Evolutionary conservation across 2,329 filamentous ascomycete species (phyloP).

Genomic region (Trichothecium roseum): DNA sequence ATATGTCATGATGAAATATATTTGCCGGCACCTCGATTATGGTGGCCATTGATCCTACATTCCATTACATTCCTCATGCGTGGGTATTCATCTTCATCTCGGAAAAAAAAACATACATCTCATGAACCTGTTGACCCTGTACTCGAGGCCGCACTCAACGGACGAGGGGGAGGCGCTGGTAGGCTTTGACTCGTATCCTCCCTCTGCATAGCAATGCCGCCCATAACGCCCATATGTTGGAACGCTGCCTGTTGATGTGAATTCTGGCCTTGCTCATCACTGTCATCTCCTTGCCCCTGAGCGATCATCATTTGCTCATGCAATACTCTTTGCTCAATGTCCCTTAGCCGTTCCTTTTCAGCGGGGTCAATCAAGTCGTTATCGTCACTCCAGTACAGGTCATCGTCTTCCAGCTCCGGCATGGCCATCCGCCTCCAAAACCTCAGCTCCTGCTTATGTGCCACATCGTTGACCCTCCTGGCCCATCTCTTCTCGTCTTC

Average conservation of each 20-base stretch:
- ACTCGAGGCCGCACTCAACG: constrained; percentile 29
- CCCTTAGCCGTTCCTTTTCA: constrained; percentile 45
- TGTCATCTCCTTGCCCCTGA: constrained; percentile 21
- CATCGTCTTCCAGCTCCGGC: constrained; percentile 48
- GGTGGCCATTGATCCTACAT: too few species aligned
- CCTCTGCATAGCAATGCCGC: constrained; percentile 27
- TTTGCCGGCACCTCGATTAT: too few species aligned
- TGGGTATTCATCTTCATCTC: too few species aligned
- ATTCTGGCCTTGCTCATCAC: constrained; percentile 13
- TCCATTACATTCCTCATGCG: too few species aligned
- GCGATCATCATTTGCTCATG: constrained; percentile 21
- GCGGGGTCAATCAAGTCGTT: constrained; percentile 52
- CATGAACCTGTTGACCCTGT: constrained; percentile 30
- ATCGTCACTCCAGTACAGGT: constrained; percentile 53
- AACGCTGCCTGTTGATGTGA: constrained; percentile 11
- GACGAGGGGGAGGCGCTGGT: constrained; percentile 21
- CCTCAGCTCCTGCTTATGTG: constrained; percentile 46
- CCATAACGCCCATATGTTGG: constrained; percentile 16
- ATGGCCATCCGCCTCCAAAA: constrained; percentile 60
- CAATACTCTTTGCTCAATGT: constrained; percentile 33
- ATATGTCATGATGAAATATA: background rate
- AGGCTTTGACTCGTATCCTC: constrained; percentile 19
- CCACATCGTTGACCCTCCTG: constrained; percentile 39
- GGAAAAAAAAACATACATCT: constrained; percentile 3
- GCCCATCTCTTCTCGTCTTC: constrained; percentile 45